phyloP scores from a whole-genome alignment of 2,329 filamentous ascomycete genomes.

The Aspergillus amoenus region DNA sequence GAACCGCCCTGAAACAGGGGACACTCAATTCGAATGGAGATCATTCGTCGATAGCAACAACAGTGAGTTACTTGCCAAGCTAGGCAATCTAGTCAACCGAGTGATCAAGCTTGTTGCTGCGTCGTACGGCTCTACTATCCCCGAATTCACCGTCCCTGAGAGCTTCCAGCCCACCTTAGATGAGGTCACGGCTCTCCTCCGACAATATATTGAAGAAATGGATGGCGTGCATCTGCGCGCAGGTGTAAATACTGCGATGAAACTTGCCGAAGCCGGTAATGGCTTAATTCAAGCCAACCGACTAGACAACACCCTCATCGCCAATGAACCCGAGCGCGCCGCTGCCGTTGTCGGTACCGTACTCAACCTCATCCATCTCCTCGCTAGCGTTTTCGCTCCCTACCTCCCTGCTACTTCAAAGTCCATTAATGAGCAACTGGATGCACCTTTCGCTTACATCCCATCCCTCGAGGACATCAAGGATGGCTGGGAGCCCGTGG shows the following conservation, averaged over 20 bases:
- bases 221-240: slow-evolving; percentile 61
- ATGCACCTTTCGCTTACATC: slow-evolving; percentile 58
- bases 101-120: slow-evolving; percentile 71
- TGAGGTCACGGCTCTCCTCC: slow-evolving; percentile 54
- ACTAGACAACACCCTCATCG: slow-evolving; percentile 62
- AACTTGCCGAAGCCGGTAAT: slow-evolving; percentile 60
- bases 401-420: slow-evolving; percentile 80
- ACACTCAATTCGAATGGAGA: slow-evolving; percentile 88
- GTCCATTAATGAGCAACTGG: slow-evolving; percentile 76
- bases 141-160: slow-evolving; percentile 41
- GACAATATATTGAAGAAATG: slow-evolving; percentile 57
- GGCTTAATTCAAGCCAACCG: slow-evolving; percentile 59
- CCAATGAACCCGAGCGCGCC: slow-evolving; percentile 58
- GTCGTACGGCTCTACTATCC: slow-evolving; percentile 61
- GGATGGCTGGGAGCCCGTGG: slow-evolving; percentile 61
- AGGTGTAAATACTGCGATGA: slow-evolving; percentile 55
- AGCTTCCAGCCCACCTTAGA: slow-evolving; percentile 40
- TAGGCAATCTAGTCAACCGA: slow-evolving; percentile 72
- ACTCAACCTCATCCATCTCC: slow-evolving; percentile 78
- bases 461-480: slow-evolving; percentile 51
- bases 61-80: slow-evolving; percentile 75
- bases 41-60: slow-evolving; percentile 84
- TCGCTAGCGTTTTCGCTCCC: slow-evolving; percentile 74
- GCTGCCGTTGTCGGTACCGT: slow-evolving; percentile 72
- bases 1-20: slow-evolving; percentile 78